Percentiles rank a stretch among this genome's conserved stretches.
These are phyloP conservation scores for Apophysomyces ossiformis DNA, from an alignment of 371 early-diverging fungal species.

Conservation along the genomic window DNA sequence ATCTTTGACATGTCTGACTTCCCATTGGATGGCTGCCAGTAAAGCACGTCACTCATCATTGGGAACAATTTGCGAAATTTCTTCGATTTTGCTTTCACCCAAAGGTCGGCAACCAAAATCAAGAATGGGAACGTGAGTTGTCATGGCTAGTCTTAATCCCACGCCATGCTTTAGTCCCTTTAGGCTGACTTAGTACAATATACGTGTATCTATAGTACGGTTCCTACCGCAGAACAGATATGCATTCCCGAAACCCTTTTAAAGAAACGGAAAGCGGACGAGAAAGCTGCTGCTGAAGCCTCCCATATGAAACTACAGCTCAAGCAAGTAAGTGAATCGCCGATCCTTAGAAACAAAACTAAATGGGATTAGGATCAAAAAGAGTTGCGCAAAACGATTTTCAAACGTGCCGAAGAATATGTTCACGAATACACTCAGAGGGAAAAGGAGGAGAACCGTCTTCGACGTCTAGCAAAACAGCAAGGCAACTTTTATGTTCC, in stretches of 20 bases:
- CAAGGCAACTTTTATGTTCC: conserved; percentile 90
- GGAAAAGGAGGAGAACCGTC: conserved; percentile 86
- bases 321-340: conserved; percentile 58
- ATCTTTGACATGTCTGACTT: too few species aligned
- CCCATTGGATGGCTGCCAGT: too few species aligned
- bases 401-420: conserved; percentile 97
- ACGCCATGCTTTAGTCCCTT: not conserved
- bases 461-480: conserved; percentile 88
- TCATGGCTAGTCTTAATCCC: not conserved
- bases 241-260: conserved; percentile 91
- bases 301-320: conserved; percentile 50
- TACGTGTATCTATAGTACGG: conserved; percentile 22
- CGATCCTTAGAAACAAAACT: not conserved
- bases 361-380: not conserved
- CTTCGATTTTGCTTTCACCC: too few species aligned
- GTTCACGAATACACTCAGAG: conserved; percentile 90
- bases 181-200: not conserved
- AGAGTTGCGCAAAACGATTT: conserved; percentile 53
- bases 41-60: too few species aligned
- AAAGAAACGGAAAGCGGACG: conserved; percentile 90
- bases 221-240: conserved; percentile 59
- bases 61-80: too few species aligned
- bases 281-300: conserved; percentile 81
- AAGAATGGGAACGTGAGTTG: not conserved
- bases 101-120: too few species aligned